Evolutionary conservation across 345 rosid species (phyloP).

Genomic region (Eutrema japonicum): DNA sequence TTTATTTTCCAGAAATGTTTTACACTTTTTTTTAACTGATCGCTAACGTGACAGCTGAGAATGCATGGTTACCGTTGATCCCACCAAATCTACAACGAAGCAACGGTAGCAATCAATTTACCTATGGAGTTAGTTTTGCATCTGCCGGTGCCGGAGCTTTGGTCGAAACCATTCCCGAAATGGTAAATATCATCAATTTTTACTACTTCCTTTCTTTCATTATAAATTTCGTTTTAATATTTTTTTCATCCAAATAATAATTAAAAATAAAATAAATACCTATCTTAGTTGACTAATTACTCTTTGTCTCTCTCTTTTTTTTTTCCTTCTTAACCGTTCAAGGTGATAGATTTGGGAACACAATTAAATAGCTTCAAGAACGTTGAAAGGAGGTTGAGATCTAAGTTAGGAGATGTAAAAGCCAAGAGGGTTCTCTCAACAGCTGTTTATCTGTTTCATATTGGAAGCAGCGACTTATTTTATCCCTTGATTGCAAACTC

Average conservation of each 20-base stretch:
- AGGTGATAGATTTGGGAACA: constrained; percentile 52
- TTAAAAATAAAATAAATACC: no score
- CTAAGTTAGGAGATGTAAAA: constrained; percentile 47
- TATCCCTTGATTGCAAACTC: constrained; percentile 35
- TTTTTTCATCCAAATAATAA: no score
- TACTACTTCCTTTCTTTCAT: not conserved
- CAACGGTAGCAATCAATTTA: constrained; percentile 25
- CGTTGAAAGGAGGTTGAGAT: constrained; percentile 42
- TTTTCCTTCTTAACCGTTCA: not conserved
- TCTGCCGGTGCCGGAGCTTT: constrained; percentile 63
- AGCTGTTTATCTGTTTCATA: constrained; percentile 52
- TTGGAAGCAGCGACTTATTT: constrained; percentile 41
- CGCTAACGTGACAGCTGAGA: constrained; percentile 43
- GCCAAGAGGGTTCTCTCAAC: constrained; percentile 43
- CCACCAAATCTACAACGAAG: constrained; percentile 54
- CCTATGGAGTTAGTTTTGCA: constrained; percentile 55
- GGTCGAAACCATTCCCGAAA: constrained; percentile 41
- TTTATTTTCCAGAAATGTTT: no score
- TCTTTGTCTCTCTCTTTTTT: no score
- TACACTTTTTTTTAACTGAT: not conserved
- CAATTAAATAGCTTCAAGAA: constrained; percentile 50
- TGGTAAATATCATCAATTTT: constrained; percentile 14
- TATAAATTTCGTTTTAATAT: not conserved
- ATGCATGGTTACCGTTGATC: constrained; percentile 52
- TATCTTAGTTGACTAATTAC: not conserved